phyloP scores from a whole-genome alignment of 208 protist genomes.

The Wallacemonas rigidus region DNA sequence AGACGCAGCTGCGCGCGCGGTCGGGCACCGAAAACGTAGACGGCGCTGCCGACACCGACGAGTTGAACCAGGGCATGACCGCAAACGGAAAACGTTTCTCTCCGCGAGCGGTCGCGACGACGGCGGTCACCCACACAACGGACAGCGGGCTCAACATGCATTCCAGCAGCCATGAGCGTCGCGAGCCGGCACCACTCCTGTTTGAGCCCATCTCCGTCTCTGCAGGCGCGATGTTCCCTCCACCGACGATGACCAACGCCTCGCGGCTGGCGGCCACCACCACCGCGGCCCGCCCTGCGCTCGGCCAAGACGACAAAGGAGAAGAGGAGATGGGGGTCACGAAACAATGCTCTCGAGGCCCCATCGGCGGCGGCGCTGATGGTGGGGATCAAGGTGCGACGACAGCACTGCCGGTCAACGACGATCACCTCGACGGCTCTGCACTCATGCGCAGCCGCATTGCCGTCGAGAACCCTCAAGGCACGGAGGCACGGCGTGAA shows the following conservation, averaged over 20 bases:
- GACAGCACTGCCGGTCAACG: no score
- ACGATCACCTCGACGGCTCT: neutral
- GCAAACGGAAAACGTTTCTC: conserved; percentile 11
- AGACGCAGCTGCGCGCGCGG: conserved; percentile 12
- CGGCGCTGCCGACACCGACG: neutral
- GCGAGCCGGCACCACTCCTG: neutral
- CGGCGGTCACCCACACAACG: neutral
- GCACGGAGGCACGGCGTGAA: no score
- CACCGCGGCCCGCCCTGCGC: no score
- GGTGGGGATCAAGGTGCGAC: no score
- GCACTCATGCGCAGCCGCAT: conserved; percentile 2
- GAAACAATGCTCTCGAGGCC: conserved; percentile 1
- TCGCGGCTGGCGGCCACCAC: neutral
- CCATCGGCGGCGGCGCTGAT: neutral
- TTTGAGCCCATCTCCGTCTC: conserved; percentile 2
- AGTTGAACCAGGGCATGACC: neutral
- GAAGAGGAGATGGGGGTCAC: neutral
- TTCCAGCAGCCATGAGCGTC: neutral
- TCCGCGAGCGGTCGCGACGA: neutral
- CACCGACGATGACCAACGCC: conserved; percentile 14
- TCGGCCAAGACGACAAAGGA: neutral
- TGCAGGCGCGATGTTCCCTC: conserved; percentile 6
- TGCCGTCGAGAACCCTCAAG: neutral
- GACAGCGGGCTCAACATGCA: neutral
- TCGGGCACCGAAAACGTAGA: neutral